phyloP scores from a whole-genome alignment of 2,329 filamentous ascomycete genomes.

The Basipetospora chlamydospora region DNA sequence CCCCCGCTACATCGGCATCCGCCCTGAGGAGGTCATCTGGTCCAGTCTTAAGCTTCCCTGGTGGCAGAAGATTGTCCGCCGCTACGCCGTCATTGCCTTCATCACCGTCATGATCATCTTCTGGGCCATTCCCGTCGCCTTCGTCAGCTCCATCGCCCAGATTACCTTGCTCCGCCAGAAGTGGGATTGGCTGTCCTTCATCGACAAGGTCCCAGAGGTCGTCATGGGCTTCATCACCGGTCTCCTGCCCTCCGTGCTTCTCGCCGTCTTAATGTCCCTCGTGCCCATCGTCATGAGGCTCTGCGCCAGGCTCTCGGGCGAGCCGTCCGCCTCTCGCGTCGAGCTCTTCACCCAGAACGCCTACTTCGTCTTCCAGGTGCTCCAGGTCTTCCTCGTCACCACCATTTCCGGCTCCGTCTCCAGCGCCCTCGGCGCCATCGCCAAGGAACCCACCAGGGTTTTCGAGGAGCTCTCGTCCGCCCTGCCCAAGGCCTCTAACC shows the following conservation, averaged over 20 bases:
- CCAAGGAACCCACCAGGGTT: constrained; percentile 43
- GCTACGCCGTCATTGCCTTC: constrained; percentile 54
- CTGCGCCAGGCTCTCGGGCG: constrained; percentile 66
- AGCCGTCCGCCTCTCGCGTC: constrained; percentile 62
- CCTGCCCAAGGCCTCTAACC: constrained; percentile 76
- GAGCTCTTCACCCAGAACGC: constrained; percentile 83
- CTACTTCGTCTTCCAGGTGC: constrained; percentile 81
- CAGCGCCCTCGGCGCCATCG: constrained; percentile 48
- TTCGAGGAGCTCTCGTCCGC: constrained; percentile 55
- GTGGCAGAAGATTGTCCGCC: constrained; percentile 70
- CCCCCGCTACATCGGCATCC: constrained; percentile 70
- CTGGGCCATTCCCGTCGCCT: constrained; percentile 62
- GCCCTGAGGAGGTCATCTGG: constrained; percentile 79
- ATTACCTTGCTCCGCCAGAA: constrained; percentile 53
- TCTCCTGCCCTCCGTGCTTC: constrained; percentile 63
- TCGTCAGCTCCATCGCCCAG: constrained; percentile 79
- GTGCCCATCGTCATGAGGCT: constrained; percentile 61
- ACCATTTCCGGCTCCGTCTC: constrained; percentile 73
- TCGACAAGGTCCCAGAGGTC: constrained; percentile 52
- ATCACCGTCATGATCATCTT: constrained; percentile 72
- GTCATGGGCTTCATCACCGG: constrained; percentile 75
- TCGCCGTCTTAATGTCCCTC: constrained; percentile 74
- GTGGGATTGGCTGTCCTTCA: constrained; percentile 57
- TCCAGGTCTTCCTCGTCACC: constrained; percentile 83
- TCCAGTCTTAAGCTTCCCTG: constrained; percentile 66